Conservation (phyloP, 148 eudicot genomes). For the Rhododendron williamsianum region DNA sequence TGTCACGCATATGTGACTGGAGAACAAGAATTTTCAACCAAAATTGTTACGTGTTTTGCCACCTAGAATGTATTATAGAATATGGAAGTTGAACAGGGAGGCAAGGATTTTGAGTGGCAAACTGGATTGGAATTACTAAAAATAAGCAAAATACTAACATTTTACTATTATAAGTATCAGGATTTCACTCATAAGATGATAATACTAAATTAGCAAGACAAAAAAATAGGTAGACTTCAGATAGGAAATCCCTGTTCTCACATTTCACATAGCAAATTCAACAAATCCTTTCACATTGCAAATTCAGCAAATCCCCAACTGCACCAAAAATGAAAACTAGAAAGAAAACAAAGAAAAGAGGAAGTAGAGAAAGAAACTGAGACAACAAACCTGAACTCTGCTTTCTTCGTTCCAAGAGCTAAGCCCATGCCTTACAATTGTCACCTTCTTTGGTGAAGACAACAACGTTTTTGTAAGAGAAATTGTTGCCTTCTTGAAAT, state of each 20-base stretch:
- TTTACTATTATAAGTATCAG: not conserved
- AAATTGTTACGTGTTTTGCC: not conserved
- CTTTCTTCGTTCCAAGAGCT: conserved; percentile 72
- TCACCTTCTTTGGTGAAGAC: conserved; percentile 59
- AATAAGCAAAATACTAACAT: not conserved
- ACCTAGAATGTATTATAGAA: not conserved
- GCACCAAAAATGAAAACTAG: not conserved
- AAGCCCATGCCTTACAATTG: conserved; percentile 65
- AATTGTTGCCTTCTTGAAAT: conserved; percentile 55
- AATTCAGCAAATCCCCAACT: too few species aligned
- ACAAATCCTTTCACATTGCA: too few species aligned
- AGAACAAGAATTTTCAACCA: not conserved
- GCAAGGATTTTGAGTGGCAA: not conserved
- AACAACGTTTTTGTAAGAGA: conserved; percentile 41
- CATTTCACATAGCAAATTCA: not conserved
- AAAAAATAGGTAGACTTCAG: not conserved
- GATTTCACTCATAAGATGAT: not conserved
- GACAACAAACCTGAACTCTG: conserved; percentile 54
- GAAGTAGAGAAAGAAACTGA: not conserved
- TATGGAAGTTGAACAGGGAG: not conserved
- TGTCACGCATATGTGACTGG: not conserved
- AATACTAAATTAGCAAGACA: not conserved
- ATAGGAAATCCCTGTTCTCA: not conserved
- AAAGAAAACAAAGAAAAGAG: not conserved
- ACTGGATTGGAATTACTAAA: not conserved